Evolutionary conservation across 176 grass and related monocot species (phyloP), one percentile per base, ranked within the genome.

Genomic region (Alopecurus myosuroides): DNA sequence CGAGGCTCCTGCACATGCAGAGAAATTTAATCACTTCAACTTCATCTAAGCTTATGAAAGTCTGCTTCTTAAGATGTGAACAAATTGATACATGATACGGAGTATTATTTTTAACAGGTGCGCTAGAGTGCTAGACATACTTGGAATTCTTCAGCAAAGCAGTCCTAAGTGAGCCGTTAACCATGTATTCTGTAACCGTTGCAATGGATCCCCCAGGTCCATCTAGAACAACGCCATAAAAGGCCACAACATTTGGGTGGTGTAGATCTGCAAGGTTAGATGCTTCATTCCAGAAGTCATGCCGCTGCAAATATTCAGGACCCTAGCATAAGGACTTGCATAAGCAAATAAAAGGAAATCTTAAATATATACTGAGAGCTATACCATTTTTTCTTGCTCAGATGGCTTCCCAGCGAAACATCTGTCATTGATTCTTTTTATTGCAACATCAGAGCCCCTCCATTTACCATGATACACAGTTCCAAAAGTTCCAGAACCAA

Each of bases 391-490:
- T 11, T 97, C 97, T 86, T 94, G 92, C 84, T 99, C 97, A 78
- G 97, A 96, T 92, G 91, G 89, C 79, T 97, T 99, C 57, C 91
- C 97, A 90, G 91, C 81, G 51, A 98, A 98, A 79, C 87, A 92
- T 62, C 97, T 94, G 35, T 95, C 93, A 83, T 96, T 97, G 77
- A 99, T 92, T 86, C 97, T 88, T 86, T 99, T 96, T 81, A 99
- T 99, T 48, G 91, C 97, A 85, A 99, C 97, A 82, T 99, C 97
- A 70, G 94, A 89, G 22, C 97, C 97, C 75, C 97, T 92, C 97
- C 97, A 99, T 86, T 99, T 99, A 19, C 97, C 97, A 89, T 99
- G 94, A 83, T 97, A 99, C 13, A 99, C 97, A 72, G 97, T 99
- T 57, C 97, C 97, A 76, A 94, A 99, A 61, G 94, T 94, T 85